Conservation (phyloP, 2,329 filamentous ascomycete species). For the Zalaria sp. region DNA sequence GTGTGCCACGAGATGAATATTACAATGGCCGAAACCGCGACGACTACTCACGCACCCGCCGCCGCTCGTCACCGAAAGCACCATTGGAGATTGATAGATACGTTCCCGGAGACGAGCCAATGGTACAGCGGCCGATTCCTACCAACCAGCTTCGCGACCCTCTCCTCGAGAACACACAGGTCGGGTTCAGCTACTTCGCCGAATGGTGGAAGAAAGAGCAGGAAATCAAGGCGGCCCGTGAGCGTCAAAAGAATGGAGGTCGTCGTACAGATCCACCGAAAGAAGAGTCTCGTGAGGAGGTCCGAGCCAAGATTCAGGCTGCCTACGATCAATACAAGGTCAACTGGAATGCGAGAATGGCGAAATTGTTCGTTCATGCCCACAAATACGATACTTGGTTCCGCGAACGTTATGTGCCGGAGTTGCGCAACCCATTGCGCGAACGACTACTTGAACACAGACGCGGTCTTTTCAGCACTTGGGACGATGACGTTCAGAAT, state of each 20-base stretch:
- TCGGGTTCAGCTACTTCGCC: constrained; percentile 73
- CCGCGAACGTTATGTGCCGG: constrained; percentile 80
- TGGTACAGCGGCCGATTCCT: constrained; percentile 25
- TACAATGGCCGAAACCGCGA: constrained; percentile 42
- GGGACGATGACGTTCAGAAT: constrained; percentile 74
- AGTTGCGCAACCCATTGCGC: constrained; percentile 62
- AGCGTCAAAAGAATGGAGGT: constrained; percentile 54
- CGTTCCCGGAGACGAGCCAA: constrained; percentile 56
- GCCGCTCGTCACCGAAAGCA: constrained; percentile 45
- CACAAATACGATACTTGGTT: constrained; percentile 98
- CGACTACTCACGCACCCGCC: constrained; percentile 48
- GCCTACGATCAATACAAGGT: constrained; percentile 51
- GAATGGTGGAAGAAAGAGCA: constrained; percentile 80
- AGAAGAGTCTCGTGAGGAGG: constrained; percentile 63
- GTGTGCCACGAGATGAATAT: constrained; percentile 52
- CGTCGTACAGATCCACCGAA: constrained; percentile 51
- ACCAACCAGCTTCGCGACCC: constrained; percentile 60
- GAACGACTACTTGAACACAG: constrained; percentile 68
- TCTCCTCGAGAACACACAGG: constrained; percentile 59
- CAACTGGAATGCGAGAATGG: constrained; percentile 44
- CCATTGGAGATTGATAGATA: constrained; percentile 62
- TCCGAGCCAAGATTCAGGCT: constrained; percentile 62
- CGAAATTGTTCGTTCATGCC: constrained; percentile 73
- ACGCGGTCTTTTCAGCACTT: constrained; percentile 64
- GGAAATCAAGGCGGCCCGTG: constrained; percentile 68